Conservation (phyloP, 176 grass and related monocot species). For the Puccinellia tenuiflora region DNA sequence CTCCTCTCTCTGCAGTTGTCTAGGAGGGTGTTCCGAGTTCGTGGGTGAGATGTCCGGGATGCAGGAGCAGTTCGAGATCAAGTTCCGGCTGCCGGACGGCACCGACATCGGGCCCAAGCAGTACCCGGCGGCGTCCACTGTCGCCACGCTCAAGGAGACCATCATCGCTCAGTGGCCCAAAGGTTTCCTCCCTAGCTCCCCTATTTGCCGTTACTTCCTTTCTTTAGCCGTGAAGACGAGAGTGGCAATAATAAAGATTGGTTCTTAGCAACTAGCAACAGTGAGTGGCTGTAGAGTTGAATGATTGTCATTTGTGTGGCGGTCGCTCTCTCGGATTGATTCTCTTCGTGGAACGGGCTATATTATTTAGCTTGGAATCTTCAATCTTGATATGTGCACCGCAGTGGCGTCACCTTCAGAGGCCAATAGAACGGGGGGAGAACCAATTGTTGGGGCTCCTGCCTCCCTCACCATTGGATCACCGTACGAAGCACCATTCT, state of each 20-base stretch:
- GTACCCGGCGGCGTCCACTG: constrained; percentile 58
- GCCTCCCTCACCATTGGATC: neutral
- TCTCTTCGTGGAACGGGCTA: constrained; percentile 4
- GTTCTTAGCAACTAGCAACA: constrained; percentile 20
- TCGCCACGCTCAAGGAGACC: constrained; percentile 77
- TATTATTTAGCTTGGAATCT: constrained; percentile 37
- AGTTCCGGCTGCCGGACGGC: constrained; percentile 76
- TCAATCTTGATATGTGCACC: constrained; percentile 36
- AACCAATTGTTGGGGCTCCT: constrained; percentile 22
- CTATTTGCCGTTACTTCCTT: neutral
- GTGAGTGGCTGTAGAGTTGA: constrained; percentile 2
- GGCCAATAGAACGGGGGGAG: neutral
- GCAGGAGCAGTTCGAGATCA: constrained; percentile 74
- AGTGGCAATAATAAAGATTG: neutral
- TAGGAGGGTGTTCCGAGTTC: neutral
- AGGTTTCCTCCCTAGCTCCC: constrained; percentile 30
- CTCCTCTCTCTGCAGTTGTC: neutral
- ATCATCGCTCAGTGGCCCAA: constrained; percentile 84
- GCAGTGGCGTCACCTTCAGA: constrained; percentile 6
- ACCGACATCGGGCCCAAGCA: constrained; percentile 69
- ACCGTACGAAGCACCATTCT: neutral
- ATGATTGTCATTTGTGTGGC: constrained; percentile 12
- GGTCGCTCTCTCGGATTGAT: constrained; percentile 29
- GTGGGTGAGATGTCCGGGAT: constrained; percentile 27
- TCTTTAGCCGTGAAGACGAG: neutral